Evolutionary conservation across 805 yeast species (phyloP), one percentile per base, ranked within the genome.

Genomic region (Kazachstania kunashirensis): DNA sequence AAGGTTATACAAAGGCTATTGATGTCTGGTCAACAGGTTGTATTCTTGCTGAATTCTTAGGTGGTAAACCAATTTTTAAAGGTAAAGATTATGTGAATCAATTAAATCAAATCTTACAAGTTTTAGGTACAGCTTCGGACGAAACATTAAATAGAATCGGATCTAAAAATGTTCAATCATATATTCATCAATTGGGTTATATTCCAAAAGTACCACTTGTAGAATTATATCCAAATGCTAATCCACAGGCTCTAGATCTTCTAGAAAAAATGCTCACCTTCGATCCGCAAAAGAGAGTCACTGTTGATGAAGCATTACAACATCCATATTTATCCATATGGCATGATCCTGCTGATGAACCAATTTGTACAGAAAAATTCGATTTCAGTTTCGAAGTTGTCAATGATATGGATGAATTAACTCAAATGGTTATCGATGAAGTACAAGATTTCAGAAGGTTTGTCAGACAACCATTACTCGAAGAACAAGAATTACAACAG

Each of bases 11-110:
- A 5, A 88, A 85, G 63, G 96, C 98, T 17, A 89, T 92, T 41
- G 98, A 92, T 59, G 73, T 92, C 39, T 92, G 98, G 98, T 85
- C 96, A 0, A 94, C 92, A 15, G 98, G 98, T 3, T 92, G 98
- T 63, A 88, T 92, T 40, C 65, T 92, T 37, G 98, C 97, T 1
- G 98, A 92, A 57, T 70, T 92, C 44, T 63, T 92, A 14, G 95
- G 95, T 3, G 88, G 96, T 0, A 75, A 75, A 49, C 96, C 98
- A 1, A 70, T 92, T 16, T 92, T 92, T 64, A 81, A 89, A 47
- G 98, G 98, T 4, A 83, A 82, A 56, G 97, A 92, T 63, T 92
- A 89, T 55, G 95, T 89, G 21, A 95, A 92, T 57, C 98, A 92
- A 60, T 67, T 92, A 54, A 83, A 84, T 53, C 86, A 85, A 63